A percentile compares a stretch with the other conserved stretches of the same genome.
Conservation (phyloP, 2,329 filamentous ascomycete species). For the Diaporthe batatas region DNA sequence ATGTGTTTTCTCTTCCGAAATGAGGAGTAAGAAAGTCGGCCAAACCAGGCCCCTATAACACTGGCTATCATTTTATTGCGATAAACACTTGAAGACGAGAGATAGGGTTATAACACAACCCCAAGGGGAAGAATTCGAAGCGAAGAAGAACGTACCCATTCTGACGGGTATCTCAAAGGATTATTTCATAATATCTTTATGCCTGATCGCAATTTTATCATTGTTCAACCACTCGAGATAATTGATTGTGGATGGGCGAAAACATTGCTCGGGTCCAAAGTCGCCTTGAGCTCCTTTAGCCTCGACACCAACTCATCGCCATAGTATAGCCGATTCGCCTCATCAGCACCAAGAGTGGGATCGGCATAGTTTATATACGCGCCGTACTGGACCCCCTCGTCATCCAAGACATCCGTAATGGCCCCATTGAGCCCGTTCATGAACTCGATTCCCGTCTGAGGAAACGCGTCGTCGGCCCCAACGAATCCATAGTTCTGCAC, state of each 20-base stretch:
- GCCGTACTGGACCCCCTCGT: background rate
- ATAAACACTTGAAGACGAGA: no score
- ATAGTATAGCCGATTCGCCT: constrained; percentile 13
- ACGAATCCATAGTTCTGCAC: constrained; percentile 17
- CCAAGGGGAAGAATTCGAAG: no score
- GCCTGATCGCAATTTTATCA: background rate
- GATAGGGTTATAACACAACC: no score
- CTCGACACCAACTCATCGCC: background rate
- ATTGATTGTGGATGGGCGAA: constrained; percentile 20
- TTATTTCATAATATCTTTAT: background rate
- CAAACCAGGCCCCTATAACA: no score
- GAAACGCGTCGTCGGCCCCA: background rate
- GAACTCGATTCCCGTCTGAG: constrained; percentile 45
- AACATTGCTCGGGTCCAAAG: constrained; percentile 2
- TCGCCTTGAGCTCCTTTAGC: background rate
- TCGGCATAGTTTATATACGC: constrained; percentile 21
- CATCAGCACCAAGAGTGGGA: background rate
- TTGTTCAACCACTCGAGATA: background rate
- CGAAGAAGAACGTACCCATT: no score
- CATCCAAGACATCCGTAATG: background rate
- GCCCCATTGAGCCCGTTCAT: background rate
- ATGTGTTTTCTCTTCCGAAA: no score
- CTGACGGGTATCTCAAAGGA: background rate
- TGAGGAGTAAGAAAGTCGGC: no score
- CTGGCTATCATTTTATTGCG: no score